Conservation (phyloP, 306 rosid genomes). For the Pyrus pyrifolia region DNA sequence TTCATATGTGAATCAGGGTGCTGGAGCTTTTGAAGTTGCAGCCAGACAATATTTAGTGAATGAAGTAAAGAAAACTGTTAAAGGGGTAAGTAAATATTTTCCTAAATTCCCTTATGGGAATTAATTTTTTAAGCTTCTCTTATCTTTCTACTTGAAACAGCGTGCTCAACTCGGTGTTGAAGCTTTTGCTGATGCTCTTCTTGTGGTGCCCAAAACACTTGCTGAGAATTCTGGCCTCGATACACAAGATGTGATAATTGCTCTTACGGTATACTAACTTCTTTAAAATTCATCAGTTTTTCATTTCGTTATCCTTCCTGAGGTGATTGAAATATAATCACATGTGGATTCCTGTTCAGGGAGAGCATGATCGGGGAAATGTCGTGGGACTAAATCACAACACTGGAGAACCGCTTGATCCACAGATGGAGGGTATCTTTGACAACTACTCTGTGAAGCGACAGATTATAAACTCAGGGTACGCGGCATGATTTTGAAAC, state of each 20-base stretch:
- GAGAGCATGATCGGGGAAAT: slow-evolving; percentile 84
- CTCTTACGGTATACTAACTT: slow-evolving; percentile 50
- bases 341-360: slow-evolving; percentile 47
- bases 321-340: background rate
- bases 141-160: slow-evolving; percentile 36
- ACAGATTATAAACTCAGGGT: slow-evolving; percentile 94
- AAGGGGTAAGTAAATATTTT: slow-evolving; percentile 68
- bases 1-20: slow-evolving; percentile 50
- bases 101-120: background rate
- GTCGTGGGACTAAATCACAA: slow-evolving; percentile 72
- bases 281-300: background rate
- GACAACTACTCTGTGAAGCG: slow-evolving; percentile 95
- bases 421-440: slow-evolving; percentile 90
- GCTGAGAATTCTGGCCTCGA: slow-evolving; percentile 97
- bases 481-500: background rate
- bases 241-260: slow-evolving; percentile 84
- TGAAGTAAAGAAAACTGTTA: slow-evolving; percentile 85
- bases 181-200: slow-evolving; percentile 98
- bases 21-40: slow-evolving; percentile 98
- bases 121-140: background rate
- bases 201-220: slow-evolving; percentile 92
- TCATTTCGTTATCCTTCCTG: background rate
- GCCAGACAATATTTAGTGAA: slow-evolving; percentile 76
- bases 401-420: slow-evolving; percentile 91
- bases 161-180: slow-evolving; percentile 95